These are phyloP conservation scores for Lycium ferocissimum DNA, from an alignment of 257 asterid genomes.

Conservation along the genomic window DNA sequence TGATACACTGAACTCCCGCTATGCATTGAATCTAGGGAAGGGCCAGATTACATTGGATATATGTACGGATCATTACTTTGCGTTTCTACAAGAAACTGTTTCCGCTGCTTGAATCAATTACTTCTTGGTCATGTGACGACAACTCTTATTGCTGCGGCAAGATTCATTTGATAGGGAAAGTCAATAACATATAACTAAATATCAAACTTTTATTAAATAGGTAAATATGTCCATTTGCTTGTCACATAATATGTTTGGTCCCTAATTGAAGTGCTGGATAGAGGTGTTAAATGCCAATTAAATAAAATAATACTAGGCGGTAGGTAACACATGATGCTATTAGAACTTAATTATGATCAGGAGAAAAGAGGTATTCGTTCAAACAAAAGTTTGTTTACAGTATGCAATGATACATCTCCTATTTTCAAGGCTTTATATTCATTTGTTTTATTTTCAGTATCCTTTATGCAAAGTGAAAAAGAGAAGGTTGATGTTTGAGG, in stretches of 20 bases:
- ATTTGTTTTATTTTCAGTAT: constrained; percentile 18
- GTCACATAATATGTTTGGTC: not conserved
- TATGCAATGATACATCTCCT: constrained; percentile 38
- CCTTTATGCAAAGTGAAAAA: constrained; percentile 36
- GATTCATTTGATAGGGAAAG: not conserved
- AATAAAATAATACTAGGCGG: not conserved
- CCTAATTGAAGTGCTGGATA: not conserved
- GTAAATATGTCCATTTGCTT: not conserved
- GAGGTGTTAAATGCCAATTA: not conserved
- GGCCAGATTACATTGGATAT: not conserved
- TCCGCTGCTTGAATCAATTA: not conserved
- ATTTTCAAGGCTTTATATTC: constrained; percentile 44
- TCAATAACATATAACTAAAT: not conserved
- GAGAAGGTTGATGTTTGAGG: constrained; percentile 27
- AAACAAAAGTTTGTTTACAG: constrained; percentile 37
- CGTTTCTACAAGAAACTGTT: not conserved
- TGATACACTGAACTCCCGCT: not conserved
- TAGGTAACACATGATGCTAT: constrained; percentile 21
- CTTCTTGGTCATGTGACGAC: not conserved
- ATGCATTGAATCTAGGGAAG: not conserved
- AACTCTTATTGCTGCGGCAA: not conserved
- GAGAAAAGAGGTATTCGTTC: constrained; percentile 21
- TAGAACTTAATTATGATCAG: constrained; percentile 10
- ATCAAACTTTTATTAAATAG: not conserved
- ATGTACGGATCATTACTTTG: not conserved